Evolutionary conservation across 2,329 filamentous ascomycete genomes (phyloP).

Genomic region (Fusarium caatingaense): DNA sequence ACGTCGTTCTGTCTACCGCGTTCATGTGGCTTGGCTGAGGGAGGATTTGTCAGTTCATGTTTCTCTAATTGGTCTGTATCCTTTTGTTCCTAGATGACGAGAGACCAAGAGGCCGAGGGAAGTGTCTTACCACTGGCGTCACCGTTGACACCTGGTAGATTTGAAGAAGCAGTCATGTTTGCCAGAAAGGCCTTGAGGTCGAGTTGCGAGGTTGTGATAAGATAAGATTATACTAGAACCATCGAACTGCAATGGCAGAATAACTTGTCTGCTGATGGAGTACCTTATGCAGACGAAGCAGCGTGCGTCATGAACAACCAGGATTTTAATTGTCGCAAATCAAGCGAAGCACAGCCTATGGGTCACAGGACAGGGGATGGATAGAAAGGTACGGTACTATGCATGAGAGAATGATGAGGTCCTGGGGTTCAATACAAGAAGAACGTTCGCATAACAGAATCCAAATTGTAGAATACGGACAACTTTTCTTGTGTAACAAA

Average conservation of each 20-base stretch:
- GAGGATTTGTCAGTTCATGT: background rate
- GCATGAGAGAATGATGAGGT: background rate
- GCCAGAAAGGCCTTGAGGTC: background rate
- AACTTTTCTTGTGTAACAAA: slow-evolving; percentile 6
- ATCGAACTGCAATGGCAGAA: slow-evolving; percentile 1
- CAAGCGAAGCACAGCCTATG: slow-evolving; percentile 7
- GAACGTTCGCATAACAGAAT: background rate
- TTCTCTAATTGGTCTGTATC: slow-evolving; percentile 5
- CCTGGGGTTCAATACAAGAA: background rate
- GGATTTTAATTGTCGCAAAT: slow-evolving; percentile 38
- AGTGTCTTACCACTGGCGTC: slow-evolving; percentile 24
- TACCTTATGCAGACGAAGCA: slow-evolving; percentile 14
- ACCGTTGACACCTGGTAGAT: slow-evolving; percentile 22
- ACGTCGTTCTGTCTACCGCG: slow-evolving; percentile 64
- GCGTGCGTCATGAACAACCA: slow-evolving; percentile 33
- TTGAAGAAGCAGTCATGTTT: slow-evolving; percentile 35
- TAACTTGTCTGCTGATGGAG: slow-evolving; percentile 6
- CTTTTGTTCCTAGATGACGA: background rate
- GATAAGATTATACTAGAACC: background rate
- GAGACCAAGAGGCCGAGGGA: background rate
- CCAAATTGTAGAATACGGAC: background rate
- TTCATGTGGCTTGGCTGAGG: slow-evolving; percentile 27
- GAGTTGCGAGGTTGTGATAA: slow-evolving; percentile 2
- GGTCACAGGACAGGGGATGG: slow-evolving; percentile 23
- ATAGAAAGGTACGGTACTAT: background rate